Base-by-base conservation (phyloP, 2,329 filamentous ascomycete species). In the Aspergillus clavatus region DNA sequence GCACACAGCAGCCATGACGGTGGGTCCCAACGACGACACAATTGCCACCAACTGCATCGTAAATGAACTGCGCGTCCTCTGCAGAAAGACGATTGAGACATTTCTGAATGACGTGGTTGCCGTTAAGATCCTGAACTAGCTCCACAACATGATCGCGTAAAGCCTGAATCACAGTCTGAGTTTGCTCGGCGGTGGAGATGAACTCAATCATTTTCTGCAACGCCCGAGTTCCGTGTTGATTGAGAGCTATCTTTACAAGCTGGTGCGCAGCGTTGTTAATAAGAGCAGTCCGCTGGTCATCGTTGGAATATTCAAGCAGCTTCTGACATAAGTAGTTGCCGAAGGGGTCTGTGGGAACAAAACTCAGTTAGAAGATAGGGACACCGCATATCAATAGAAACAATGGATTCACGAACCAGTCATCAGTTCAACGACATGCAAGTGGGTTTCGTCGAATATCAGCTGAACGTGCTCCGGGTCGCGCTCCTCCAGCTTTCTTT, bases 141-240 rank as follows among this genome's bases (percentile, higher is more conserved):
- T 93, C 86, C 16, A 98, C 93, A 39, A 98, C 93, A 48, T 87
- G 83, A 64, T 83, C 79, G 52, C 84, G 80, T 40, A 98, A 79
- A 11, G 93, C 88, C 43, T 86, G 77, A 54, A 95, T 95, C 66
- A 98, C 93, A 55, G 88, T 85, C 57, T 86, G 78, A 40, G 91
- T 86, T 71, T 98, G 93, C 61, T 86, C 83, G 3, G 83, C 78
- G 21, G 88, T 94, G 42, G 84, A 87, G 61, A 98, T 87, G 66
- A 88, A 94, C 71, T 98, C 93, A 55, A 98, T 98, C 93, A 98
- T 98, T 79, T 97, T 98, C 74, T 98, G 93, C 47, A 98, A 74
- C 52, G 93, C 93, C 43, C 93, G 84, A 47, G 93, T 98, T 56
- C 93, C 93, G 66, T 98, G 93, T 72, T 96, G 91, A 71, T 98